Base-by-base conservation (phyloP, 495 filamentous ascomycete species). In the Tuber magnatum region DNA sequence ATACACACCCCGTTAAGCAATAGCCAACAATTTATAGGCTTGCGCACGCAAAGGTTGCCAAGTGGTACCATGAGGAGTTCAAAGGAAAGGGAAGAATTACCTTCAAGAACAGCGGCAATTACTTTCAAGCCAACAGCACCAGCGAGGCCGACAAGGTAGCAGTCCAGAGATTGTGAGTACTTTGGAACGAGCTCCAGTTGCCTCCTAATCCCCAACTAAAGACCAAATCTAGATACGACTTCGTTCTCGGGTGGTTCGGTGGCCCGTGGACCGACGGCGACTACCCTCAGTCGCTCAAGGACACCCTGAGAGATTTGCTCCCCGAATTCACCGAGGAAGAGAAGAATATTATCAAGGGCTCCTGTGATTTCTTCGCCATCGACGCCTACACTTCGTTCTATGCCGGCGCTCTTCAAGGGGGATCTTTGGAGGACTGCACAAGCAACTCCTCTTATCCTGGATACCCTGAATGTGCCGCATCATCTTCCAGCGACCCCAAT, bases 241-340 rank as follows among this genome's bases (percentile, higher is more conserved):
- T 84, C 69, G 84, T 85, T n/a, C 76, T 85, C 22, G 81, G 82
- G 20, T 86, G 85, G 85, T 86, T 85, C 70, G 86, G 85, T 14
- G 76, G 85, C 35, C 85, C 85, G 72, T 86, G 86, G 80, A 81
- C 77, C 20, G 81, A 85, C 70, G 85, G 85, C 44, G 82, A 84
- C 73, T 86, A 86, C 61, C 85, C 85, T 0, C 74, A 81, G 65
- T 83, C 81, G 28, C 76, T 85, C 38, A 84, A 84, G 56, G 83
- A 85, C 41, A 84, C 84, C 20, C 80, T 85, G 16, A 84, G 85
- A 16, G 83, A 84, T 40, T 70, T 84, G 18, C 77, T 85, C 68
- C 85, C 82, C 0, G 74, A 69, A 69, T 84, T 83, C 69, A 84
- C 79, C 68, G 70, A 77, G 35, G 75, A 83, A 69, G 83, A 83